A percentile compares a stretch with the other conserved stretches of the same genome.
These are phyloP conservation scores for Pisolithus orientalis DNA, from an alignment of 768 basidiomycete genomes.

Conservation along the genomic window DNA sequence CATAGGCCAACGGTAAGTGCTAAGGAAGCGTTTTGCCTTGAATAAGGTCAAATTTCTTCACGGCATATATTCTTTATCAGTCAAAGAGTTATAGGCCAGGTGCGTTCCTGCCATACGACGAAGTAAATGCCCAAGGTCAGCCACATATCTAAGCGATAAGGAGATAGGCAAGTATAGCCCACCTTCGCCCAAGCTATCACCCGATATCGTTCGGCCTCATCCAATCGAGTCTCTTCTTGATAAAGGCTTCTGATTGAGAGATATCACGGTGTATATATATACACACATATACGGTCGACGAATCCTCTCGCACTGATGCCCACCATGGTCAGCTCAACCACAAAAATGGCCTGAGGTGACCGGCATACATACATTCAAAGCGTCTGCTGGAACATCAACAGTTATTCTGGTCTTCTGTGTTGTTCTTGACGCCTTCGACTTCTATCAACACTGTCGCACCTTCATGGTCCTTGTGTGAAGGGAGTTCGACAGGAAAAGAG, in stretches of 20 bases:
- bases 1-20: background rate
- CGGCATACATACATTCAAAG: background rate
- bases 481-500: too few relatives aligned
- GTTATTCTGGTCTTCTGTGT: background rate
- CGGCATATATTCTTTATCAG: constrained; percentile 55
- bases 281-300: too few relatives aligned
- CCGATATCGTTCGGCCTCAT: constrained; percentile 42
- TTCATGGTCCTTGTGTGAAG: too few relatives aligned
- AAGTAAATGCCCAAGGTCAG: constrained; percentile 1
- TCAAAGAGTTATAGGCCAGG: constrained; percentile 48
- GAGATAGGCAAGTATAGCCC: constrained; percentile 6
- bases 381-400: background rate
- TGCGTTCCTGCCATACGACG: constrained; percentile 25
- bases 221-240: constrained; percentile 61
- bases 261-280: background rate
- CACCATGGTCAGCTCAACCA: constrained; percentile 57
- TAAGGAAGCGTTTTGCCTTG: constrained; percentile 21
- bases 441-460: too few relatives aligned
- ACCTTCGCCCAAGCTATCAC: constrained; percentile 60
- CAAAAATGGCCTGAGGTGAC: constrained; percentile 4
- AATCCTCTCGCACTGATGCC: constrained; percentile 38
- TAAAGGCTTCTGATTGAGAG: constrained; percentile 40
- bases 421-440: background rate
- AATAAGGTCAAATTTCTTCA: constrained; percentile 57
- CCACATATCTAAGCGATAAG: constrained; percentile 22